Evolutionary conservation across 78 protist species (phyloP).

Genomic region (Emiliania huxleyi): DNA sequence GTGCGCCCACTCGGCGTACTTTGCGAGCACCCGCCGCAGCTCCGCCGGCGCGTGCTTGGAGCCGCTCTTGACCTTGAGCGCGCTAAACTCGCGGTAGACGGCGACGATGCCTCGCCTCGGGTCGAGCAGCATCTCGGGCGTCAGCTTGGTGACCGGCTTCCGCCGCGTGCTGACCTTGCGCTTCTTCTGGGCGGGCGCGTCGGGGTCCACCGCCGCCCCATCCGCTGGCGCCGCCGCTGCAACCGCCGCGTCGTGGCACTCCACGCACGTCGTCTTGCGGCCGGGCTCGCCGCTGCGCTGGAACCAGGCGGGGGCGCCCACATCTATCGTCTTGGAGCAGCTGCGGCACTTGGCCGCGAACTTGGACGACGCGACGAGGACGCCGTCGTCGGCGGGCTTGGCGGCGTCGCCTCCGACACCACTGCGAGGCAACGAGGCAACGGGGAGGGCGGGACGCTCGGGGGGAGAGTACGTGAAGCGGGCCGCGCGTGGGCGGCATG

Average conservation of each 20-base stretch:
- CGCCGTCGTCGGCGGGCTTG: not conserved
- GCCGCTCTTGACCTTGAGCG: not conserved
- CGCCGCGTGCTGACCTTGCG: not conserved
- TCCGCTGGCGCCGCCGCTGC: not conserved
- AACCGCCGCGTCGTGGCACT: not conserved
- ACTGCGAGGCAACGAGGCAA: too few relatives aligned
- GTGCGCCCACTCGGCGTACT: slow-evolving; percentile 24
- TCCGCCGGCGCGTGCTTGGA: not conserved
- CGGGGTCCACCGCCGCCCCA: not conserved
- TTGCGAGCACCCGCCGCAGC: not conserved
- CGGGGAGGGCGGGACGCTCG: too few relatives aligned
- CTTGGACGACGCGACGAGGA: not conserved
- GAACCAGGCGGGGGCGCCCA: not conserved
- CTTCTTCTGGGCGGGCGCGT: not conserved
- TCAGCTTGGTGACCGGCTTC: not conserved
- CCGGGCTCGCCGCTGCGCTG: not conserved
- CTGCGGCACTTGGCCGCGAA: not conserved
- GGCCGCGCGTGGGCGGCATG: too few relatives aligned
- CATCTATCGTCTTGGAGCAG: not conserved
- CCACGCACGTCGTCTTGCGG: not conserved
- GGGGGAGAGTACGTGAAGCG: too few relatives aligned
- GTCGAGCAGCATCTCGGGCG: not conserved
- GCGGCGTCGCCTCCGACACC: too few relatives aligned
- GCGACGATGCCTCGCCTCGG: not conserved
- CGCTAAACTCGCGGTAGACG: not conserved